A percentile compares a stretch with the other conserved stretches of the same genome.
These are phyloP conservation scores for Cryptosporidium sp. DNA, from an alignment of 169 alveolate genomes.

Conservation along the genomic window DNA sequence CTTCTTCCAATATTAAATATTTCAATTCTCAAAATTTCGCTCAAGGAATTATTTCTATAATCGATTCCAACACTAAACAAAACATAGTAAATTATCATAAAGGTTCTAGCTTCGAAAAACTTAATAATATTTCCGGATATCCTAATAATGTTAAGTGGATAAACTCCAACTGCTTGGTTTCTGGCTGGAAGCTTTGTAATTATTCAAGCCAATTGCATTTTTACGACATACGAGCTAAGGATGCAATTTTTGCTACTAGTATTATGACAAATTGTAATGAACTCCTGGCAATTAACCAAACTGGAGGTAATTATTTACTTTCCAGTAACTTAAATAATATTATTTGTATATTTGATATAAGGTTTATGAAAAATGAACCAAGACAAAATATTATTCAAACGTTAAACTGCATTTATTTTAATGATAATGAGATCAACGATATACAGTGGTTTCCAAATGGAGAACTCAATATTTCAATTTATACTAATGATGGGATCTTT, in stretches of 20 bases:
- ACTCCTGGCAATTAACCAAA: not conserved
- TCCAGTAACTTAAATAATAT: slow-evolving; percentile 20
- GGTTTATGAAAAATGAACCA: slow-evolving; percentile 9
- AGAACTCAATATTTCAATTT: slow-evolving; percentile 32
- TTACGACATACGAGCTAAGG: slow-evolving; percentile 17
- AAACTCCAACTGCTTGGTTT: slow-evolving; percentile 13
- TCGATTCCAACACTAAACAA: slow-evolving; percentile 8
- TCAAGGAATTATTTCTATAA: slow-evolving; percentile 33
- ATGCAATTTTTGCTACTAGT: not conserved
- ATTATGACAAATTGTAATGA: not conserved
- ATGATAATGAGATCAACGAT: slow-evolving; percentile 6
- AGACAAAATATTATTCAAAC: not conserved
- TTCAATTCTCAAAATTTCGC: not conserved
- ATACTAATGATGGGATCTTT: slow-evolving; percentile 9
- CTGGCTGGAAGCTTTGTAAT: slow-evolving; percentile 39
- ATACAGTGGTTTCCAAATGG: slow-evolving; percentile 59
- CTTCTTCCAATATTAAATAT: slow-evolving; percentile 17
- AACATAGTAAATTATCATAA: not conserved
- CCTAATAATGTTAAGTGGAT: slow-evolving; percentile 42
- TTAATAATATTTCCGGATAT: not conserved
- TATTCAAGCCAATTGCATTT: not conserved
- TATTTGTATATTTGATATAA: slow-evolving; percentile 34
- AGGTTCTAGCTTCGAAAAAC: not conserved
- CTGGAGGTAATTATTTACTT: slow-evolving; percentile 32
- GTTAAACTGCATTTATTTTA: not conserved